These are phyloP conservation scores for Herpetomonas samuelpessoai DNA, from an alignment of 208 protist species.

Conservation along the genomic window DNA sequence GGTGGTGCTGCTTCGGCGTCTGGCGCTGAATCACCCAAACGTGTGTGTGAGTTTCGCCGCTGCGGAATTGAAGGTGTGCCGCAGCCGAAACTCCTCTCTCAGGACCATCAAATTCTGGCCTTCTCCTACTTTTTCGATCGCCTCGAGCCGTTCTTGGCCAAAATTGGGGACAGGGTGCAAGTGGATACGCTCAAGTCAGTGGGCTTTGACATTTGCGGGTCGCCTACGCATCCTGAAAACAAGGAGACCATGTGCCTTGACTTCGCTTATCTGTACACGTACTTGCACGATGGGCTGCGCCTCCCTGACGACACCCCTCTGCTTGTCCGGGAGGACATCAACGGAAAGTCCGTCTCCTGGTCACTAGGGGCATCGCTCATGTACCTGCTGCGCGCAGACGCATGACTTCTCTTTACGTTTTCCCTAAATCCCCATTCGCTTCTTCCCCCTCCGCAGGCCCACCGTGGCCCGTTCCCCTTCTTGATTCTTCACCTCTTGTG, in stretches of 20 bases:
- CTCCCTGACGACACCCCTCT: slow-evolving; percentile 41
- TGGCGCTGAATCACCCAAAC: too few relatives aligned
- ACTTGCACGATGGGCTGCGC: slow-evolving; percentile 46
- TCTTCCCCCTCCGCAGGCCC: too few relatives aligned
- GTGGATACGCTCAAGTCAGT: slow-evolving; percentile 27
- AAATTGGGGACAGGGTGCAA: slow-evolving; percentile 2
- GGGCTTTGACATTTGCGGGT: slow-evolving; percentile 22
- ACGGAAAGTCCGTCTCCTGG: slow-evolving; percentile 63
- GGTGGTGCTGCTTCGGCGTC: neutral
- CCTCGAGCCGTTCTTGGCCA: slow-evolving; percentile 18
- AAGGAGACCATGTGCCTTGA: slow-evolving; percentile 61
- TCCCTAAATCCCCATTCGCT: too few relatives aligned
- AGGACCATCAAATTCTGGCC: slow-evolving; percentile 25
- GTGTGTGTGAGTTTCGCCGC: slow-evolving; percentile 29
- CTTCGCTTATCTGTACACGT: slow-evolving; percentile 70
- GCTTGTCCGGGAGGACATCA: slow-evolving; percentile 52
- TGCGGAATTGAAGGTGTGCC: slow-evolving; percentile 54
- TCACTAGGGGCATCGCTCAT: slow-evolving; percentile 71
- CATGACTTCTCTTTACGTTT: too few relatives aligned
- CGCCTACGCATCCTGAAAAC: neutral
- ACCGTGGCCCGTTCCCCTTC: too few relatives aligned
- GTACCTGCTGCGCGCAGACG: slow-evolving; percentile 4
- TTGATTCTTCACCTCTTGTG: too few relatives aligned
- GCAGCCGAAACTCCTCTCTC: slow-evolving; percentile 32
- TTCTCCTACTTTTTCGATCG: slow-evolving; percentile 82